These are phyloP conservation scores for Spizellomyces sp. DNA, from an alignment of 192 early-diverging fungal genomes.

Conservation along the genomic window DNA sequence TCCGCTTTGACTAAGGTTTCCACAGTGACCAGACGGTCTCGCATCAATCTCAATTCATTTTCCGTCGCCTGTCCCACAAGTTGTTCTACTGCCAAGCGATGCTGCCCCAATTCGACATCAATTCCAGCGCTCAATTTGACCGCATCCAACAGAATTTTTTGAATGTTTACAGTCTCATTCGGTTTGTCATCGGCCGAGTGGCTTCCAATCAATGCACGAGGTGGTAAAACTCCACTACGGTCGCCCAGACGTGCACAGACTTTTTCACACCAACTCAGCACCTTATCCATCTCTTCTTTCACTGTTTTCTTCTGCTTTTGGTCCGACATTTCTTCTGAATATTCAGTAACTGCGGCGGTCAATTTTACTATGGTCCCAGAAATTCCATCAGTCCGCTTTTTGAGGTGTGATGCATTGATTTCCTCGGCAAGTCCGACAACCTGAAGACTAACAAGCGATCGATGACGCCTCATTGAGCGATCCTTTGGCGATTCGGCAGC, in stretches of 20 bases:
- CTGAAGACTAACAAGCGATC: constrained; percentile 13
- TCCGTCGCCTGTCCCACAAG: neutral
- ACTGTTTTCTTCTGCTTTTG: neutral
- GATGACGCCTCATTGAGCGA: constrained; percentile 2
- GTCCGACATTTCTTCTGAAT: neutral
- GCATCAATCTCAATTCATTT: neutral
- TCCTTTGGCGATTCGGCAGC: neutral
- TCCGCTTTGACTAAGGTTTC: constrained; percentile 13
- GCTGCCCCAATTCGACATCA: neutral
- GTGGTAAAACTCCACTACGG: too few relatives aligned
- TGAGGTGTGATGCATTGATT: neutral
- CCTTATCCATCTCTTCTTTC: neutral
- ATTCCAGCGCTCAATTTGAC: neutral
- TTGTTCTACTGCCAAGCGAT: neutral
- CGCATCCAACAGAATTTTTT: constrained; percentile 1
- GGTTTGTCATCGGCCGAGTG: neutral
- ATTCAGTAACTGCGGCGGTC: neutral
- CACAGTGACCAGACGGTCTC: neutral
- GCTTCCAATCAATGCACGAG: neutral
- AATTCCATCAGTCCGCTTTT: constrained; percentile 10
- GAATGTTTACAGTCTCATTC: neutral
- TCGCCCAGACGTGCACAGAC: too few relatives aligned
- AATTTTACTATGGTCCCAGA: constrained; percentile 4
- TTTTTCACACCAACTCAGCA: constrained; percentile 16
- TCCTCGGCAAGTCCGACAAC: constrained; percentile 7